Evolutionary conservation across 805 yeast genomes (phyloP).

Genomic region (Naumovozyma baii): DNA sequence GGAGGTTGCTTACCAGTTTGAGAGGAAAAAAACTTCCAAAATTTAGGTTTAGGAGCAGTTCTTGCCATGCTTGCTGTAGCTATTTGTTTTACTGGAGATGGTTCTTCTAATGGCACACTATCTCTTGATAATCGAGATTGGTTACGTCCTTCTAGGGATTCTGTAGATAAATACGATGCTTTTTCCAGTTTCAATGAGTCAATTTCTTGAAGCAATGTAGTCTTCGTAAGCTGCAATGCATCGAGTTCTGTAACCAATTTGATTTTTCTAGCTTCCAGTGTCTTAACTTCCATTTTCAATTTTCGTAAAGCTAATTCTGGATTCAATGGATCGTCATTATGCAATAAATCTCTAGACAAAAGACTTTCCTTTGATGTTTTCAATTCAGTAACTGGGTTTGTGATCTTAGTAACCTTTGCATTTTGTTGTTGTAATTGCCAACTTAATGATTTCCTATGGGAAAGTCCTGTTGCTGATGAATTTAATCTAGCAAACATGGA

Average conservation of each 20-base stretch:
- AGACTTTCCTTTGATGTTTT: background rate
- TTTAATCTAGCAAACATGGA: conserved; percentile 7
- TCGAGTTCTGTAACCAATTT: conserved; percentile 1
- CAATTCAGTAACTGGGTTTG: background rate
- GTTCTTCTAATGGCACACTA: conserved; percentile 2
- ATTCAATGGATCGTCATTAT: background rate
- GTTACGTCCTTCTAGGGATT: background rate
- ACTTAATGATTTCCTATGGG: conserved; percentile 1
- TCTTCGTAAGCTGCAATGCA: conserved; percentile 1
- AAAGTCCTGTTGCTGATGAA: conserved; percentile 2
- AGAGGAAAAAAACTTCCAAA: conserved; percentile 28
- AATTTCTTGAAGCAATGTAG: background rate
- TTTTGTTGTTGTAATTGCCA: background rate
- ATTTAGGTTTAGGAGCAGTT: conserved; percentile 24
- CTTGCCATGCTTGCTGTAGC: conserved; percentile 18
- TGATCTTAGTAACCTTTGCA: background rate
- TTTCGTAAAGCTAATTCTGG: background rate
- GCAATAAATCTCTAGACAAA: background rate
- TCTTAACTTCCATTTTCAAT: conserved; percentile 2
- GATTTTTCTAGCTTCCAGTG: conserved; percentile 5
- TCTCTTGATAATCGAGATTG: background rate
- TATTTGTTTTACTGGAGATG: conserved; percentile 12
- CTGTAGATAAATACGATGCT: background rate
- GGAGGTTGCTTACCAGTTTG: background rate
- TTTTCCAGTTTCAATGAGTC: conserved; percentile 3